Percentiles rank a stretch among this genome's conserved stretches.
Conservation (phyloP, 2,329 filamentous ascomycete genomes). For the Samsoniella hepiali region DNA sequence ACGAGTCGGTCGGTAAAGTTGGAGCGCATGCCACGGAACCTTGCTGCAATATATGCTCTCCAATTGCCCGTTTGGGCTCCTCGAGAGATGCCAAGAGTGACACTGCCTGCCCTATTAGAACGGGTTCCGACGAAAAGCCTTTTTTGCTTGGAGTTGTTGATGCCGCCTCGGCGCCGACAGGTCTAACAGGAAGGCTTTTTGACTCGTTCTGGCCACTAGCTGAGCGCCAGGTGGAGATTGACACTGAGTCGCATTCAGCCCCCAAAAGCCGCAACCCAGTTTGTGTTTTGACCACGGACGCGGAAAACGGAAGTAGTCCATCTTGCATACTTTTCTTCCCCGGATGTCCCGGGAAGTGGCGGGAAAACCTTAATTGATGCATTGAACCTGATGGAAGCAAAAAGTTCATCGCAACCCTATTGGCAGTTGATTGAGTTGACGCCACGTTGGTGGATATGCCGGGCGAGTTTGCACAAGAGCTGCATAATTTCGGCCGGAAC, state of each 20-base stretch:
- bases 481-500: conserved; percentile 3
- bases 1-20: not conserved
- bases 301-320: not conserved
- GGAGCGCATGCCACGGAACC: not conserved
- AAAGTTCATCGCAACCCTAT: not conserved
- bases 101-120: not conserved
- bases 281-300: not conserved
- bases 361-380: not conserved
- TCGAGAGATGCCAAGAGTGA: not conserved
- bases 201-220: not conserved
- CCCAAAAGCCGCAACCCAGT: conserved; percentile 2
- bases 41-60: not conserved
- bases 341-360: not conserved
- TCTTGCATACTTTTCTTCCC: not conserved
- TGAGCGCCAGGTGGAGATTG: not conserved
- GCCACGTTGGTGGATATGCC: not conserved
- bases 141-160: not conserved
- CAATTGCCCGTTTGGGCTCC: not conserved
- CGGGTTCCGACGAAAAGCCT: not conserved
- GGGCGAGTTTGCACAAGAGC: not conserved
- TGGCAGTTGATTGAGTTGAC: not conserved
- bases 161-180: conserved; percentile 4
- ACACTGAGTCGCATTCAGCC: conserved; percentile 11
- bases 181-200: not conserved
- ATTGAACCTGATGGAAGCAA: not conserved